Evolutionary conservation across 495 filamentous ascomycete species (phyloP), one percentile per base, ranked within the genome.

Genomic region (Podospora sp.): DNA sequence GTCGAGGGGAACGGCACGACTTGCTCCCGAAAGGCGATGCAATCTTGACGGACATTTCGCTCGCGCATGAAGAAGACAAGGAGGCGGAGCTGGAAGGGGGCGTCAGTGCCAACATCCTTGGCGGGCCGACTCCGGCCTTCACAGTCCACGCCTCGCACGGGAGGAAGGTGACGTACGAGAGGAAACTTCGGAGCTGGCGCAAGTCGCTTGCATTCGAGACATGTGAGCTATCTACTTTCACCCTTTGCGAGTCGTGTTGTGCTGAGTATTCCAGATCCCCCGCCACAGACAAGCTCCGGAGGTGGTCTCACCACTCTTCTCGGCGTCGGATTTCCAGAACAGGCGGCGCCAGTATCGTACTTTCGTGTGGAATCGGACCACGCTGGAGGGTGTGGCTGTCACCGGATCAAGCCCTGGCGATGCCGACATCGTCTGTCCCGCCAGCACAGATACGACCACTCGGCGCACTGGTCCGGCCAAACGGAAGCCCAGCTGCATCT

Each of bases 401-500:
- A 46, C 1, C 20, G 26, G 12, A 22, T 55, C 21, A 12, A 52
- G 51, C 60, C 56, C 2, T 62, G 65, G 14, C 63, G 63, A n/a
- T 68, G 68, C 26, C 65, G 63, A 0, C 33, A 58, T 22, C 71
- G 63, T 56, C 22, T 18, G 21, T 68, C 68, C 11, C 52, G 40
- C n/a, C 21, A 53, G 7, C 29, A 46, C 26, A 16, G 52, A 3
- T 73, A 73, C 61, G 51, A 73, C 71, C 63, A 68, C 27, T 57
- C 71, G 18, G 68, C 68, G 21, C 68, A 70, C 68, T 73, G 65
- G 71, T 64, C 66, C 5, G 68, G 71, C 8, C 68, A 73, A 51
- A 70, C 71, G 0, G 71, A 73, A 55, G 71, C 71, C 6, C 68
- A 70, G 50, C 68, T 73, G 24, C 71, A 73, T 50, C 66, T 73